Evolutionary conservation across 129 eudicot genomes (phyloP), one percentile per base, ranked within the genome.

Genomic region (Lactuca sativa): DNA sequence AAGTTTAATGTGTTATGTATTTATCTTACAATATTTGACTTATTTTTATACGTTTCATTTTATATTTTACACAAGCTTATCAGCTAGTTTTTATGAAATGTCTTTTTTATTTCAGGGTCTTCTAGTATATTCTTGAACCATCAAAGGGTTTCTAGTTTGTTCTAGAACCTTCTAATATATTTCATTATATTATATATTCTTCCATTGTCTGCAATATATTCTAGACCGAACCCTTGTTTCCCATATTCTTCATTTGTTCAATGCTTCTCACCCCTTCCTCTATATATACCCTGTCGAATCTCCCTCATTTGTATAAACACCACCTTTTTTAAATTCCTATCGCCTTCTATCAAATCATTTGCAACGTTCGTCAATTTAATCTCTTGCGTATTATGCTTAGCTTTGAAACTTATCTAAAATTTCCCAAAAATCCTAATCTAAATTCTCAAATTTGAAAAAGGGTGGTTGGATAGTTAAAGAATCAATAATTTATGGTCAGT

Each of bases 241-340:
- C 33, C 62, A 58, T 58, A 58, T 54, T 31, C 3, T 11, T 58
- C 62, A 58, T 58, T 58, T 15, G 40, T 34, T 34, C 14, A 10
- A 15, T 30, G n/a, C 67, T 40, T 37, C 25, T 34, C 13, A 30
- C 48, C 25, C 10, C 44, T n/a, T 40, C 66, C 14, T 40, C 67
- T 62, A 62, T 62, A 62, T 62, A 62, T 37, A 25, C 52, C 67
- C 33, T 34, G 30, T 30, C 36, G 21, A 62, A 37, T 33, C 40
- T 16, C 17, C 17, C 12, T 6, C 1, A 6, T 4, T 30, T 37
- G 16, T 62, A 37, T 62, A 62, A 17, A 62, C 47, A 62, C 37
- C 67, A 15, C 67, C 44, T 62, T 33, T 62, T 62, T 62, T 33
- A 62, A 62, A 62, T 62, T 38, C 52, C 67, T 7, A n/a, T 16